Evolutionary conservation across 2,329 filamentous ascomycete genomes (phyloP).

Genomic region (Phoma herbarum): DNA sequence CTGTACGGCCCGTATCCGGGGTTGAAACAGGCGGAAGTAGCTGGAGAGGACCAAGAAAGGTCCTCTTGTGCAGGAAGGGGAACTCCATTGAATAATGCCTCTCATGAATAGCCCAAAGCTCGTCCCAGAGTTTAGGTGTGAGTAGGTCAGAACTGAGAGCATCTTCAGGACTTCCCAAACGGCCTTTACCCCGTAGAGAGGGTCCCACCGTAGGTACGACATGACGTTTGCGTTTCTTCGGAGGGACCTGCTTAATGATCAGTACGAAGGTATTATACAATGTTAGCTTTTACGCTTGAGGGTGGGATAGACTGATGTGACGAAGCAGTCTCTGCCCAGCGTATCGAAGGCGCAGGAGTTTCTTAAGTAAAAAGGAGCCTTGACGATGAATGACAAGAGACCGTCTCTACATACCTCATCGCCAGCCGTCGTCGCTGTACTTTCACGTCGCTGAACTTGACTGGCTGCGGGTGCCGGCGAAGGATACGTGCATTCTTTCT

Average conservation of each 20-base stretch:
- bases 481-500: conserved; percentile 77
- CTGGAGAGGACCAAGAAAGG: conserved; percentile 58
- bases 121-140: conserved; percentile 71
- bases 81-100: conserved; percentile 76
- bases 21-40: conserved; percentile 46
- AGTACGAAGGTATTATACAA: background rate
- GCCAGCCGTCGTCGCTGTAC: conserved; percentile 34
- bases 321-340: background rate
- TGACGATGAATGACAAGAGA: background rate
- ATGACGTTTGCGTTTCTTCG: conserved; percentile 49
- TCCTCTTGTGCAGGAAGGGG: conserved; percentile 74
- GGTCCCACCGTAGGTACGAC: conserved; percentile 45
- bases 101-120: conserved; percentile 74
- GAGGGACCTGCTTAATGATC: conserved; percentile 17
- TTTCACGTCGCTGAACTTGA: conserved; percentile 54
- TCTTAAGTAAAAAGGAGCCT: no score
- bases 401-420: conserved; percentile 32
- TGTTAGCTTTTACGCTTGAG: background rate
- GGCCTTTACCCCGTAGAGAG: conserved; percentile 56
- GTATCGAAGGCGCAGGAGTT: no score
- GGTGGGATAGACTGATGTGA: background rate
- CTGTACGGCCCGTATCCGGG: conserved; percentile 25
- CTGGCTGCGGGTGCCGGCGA: conserved; percentile 52
- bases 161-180: conserved; percentile 60
- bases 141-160: conserved; percentile 69